Conservation (phyloP, 2,329 filamentous ascomycete species). For the Corinectria fuckeliana region DNA sequence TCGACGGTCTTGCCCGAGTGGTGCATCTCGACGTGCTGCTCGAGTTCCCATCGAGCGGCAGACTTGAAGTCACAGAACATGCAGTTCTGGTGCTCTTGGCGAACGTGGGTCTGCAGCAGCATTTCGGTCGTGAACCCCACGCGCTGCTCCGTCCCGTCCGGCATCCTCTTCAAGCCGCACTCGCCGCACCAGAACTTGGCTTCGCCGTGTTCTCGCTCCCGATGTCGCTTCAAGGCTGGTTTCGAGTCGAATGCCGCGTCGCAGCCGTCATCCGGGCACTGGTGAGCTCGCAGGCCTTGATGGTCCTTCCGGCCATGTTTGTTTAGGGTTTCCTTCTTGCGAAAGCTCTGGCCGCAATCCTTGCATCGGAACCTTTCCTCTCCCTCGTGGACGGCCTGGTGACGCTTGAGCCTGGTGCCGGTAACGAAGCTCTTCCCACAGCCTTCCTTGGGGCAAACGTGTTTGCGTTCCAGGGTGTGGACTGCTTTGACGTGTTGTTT, state of each 20-base stretch:
- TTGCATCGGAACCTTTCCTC: conserved; percentile 78
- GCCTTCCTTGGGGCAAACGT: conserved; percentile 72
- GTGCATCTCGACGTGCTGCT: conserved; percentile 78
- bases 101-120: conserved; percentile 76
- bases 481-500: conserved; percentile 84
- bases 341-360: conserved; percentile 79
- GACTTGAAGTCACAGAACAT: conserved; percentile 75
- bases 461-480: conserved; percentile 74
- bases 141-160: conserved; percentile 48
- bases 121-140: conserved; percentile 75
- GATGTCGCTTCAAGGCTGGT: conserved; percentile 73
- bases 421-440: conserved; percentile 86
- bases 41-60: conserved; percentile 69
- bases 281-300: conserved; percentile 72
- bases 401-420: conserved; percentile 76
- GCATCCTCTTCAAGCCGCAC: conserved; percentile 58
- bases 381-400: conserved; percentile 76
- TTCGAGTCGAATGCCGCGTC: conserved; percentile 75
- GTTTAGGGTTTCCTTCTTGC: conserved; percentile 86
- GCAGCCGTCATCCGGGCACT: conserved; percentile 70
- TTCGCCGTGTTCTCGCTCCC: conserved; percentile 72
- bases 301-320: conserved; percentile 83
- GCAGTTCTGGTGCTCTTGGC: conserved; percentile 76
- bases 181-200: conserved; percentile 78
- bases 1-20: conserved; percentile 70